Evolutionary conservation across 2,329 filamentous ascomycete species (phyloP).

Genomic region (Fusarium sp.): DNA sequence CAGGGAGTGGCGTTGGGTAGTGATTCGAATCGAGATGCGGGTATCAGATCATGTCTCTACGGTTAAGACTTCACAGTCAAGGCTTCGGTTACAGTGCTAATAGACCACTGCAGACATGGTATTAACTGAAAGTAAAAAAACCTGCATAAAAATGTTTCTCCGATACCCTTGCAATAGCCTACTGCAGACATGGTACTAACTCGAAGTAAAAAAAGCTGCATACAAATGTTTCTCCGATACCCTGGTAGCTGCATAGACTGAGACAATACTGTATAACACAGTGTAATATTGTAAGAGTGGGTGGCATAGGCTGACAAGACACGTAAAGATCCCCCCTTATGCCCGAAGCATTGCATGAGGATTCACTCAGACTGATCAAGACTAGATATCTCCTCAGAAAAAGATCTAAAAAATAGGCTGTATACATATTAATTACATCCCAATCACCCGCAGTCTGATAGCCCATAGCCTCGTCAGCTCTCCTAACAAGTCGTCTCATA

Average conservation of each 20-base stretch:
- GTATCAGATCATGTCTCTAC: neutral
- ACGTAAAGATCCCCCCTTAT: neutral
- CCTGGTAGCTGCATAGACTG: neutral
- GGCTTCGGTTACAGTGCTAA: neutral
- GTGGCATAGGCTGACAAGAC: neutral
- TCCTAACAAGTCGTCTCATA: neutral
- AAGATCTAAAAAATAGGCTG: neutral
- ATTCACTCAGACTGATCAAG: neutral
- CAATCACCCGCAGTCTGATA: slow-evolving; percentile 10
- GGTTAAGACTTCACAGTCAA: neutral
- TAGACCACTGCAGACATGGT: neutral
- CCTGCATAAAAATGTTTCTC: neutral
- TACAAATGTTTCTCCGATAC: neutral
- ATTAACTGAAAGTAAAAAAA: neutral
- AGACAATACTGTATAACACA: neutral
- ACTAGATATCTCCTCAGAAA: neutral
- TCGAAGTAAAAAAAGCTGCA: neutral
- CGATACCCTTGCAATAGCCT: neutral
- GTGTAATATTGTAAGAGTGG: neutral
- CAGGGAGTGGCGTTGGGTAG: neutral
- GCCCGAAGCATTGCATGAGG: neutral
- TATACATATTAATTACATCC: neutral
- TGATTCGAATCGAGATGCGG: neutral
- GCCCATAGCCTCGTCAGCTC: neutral
- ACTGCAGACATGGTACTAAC: neutral